Conservation (phyloP, 306 rosid species). For the Gleditsia sinensis region DNA sequence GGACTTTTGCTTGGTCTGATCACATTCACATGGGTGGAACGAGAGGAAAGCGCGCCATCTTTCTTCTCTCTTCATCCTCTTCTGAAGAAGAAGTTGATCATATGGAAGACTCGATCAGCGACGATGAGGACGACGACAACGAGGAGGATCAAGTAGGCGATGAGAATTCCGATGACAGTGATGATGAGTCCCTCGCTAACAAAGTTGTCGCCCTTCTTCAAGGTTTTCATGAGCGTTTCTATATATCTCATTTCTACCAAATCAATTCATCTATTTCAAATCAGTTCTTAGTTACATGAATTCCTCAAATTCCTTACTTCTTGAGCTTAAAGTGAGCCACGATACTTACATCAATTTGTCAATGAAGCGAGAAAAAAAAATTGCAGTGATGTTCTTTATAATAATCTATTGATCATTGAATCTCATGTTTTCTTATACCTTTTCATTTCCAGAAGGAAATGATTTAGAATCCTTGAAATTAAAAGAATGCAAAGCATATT, state of each 20-base stretch:
- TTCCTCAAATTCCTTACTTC: neutral
- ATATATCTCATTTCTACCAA: neutral
- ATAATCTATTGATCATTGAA: neutral
- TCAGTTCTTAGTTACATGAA: neutral
- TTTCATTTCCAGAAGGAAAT: slow-evolving; percentile 44
- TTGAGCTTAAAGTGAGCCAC: neutral
- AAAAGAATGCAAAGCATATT: slow-evolving; percentile 67
- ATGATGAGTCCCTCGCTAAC: slow-evolving; percentile 47
- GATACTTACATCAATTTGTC: neutral
- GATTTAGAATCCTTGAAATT: slow-evolving; percentile 54
- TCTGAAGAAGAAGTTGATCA: slow-evolving; percentile 35
- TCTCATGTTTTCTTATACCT: neutral
- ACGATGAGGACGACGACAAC: neutral
- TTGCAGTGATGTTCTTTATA: neutral
- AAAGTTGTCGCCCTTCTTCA: slow-evolving; percentile 50
- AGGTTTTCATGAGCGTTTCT: slow-evolving; percentile 45
- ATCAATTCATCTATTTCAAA: neutral
- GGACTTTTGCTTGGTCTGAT: neutral
- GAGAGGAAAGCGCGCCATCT: slow-evolving; percentile 36
- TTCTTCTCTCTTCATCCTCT: slow-evolving; percentile 36
- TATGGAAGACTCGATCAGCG: neutral
- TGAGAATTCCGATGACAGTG: slow-evolving; percentile 17
- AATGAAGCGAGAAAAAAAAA: neutral
- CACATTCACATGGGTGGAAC: slow-evolving; percentile 36
- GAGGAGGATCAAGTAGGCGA: slow-evolving; percentile 23